A percentile compares a stretch with the other conserved stretches of the same genome.
phyloP scores from a whole-genome alignment of 2,329 filamentous ascomycete genomes.

The Xylaria sp. region DNA sequence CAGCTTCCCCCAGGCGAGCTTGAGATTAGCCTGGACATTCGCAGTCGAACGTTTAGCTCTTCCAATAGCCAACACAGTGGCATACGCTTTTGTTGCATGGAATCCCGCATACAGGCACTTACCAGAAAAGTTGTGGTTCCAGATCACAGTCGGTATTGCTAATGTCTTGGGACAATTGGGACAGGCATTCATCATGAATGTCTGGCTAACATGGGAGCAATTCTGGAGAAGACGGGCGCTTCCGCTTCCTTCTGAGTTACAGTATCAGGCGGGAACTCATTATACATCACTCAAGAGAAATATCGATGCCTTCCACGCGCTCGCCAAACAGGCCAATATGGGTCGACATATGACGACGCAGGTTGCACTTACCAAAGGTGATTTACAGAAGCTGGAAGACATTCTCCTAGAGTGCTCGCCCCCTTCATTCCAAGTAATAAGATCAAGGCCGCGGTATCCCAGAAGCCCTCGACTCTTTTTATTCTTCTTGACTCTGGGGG shows the following conservation, averaged over 20 bases:
- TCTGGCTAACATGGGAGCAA: constrained; percentile 26
- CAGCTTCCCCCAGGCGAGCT: constrained; percentile 21
- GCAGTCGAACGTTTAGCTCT: constrained; percentile 27
- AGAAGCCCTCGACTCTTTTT: constrained; percentile 22
- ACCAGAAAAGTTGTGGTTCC: constrained; percentile 28
- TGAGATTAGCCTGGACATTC: constrained; percentile 27
- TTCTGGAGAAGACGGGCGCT: constrained; percentile 10
- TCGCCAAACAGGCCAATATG: constrained; percentile 24
- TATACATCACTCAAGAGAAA: constrained; percentile 25
- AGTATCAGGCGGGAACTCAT: constrained; percentile 19
- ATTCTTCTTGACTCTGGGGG: constrained; percentile 28
- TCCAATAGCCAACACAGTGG: constrained; percentile 25
- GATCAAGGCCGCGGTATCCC: constrained; percentile 22
- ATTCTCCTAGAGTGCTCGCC: constrained; percentile 26
- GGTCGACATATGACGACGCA: constrained; percentile 23
- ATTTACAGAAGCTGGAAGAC: constrained; percentile 26
- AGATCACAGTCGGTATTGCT: constrained; percentile 25
- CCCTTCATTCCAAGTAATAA: constrained; percentile 12
- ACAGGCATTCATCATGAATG: constrained; percentile 26
- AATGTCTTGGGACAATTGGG: constrained; percentile 27
- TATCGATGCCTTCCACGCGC: constrained; percentile 17
- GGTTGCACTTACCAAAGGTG: constrained; percentile 24
- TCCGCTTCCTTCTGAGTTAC: constrained; percentile 17
- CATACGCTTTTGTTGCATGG: constrained; percentile 28
- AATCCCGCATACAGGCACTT: constrained; percentile 23